Evolutionary conservation across 768 basidiomycete species (phyloP).

Genomic region (Rhizopogon vulgaris): DNA sequence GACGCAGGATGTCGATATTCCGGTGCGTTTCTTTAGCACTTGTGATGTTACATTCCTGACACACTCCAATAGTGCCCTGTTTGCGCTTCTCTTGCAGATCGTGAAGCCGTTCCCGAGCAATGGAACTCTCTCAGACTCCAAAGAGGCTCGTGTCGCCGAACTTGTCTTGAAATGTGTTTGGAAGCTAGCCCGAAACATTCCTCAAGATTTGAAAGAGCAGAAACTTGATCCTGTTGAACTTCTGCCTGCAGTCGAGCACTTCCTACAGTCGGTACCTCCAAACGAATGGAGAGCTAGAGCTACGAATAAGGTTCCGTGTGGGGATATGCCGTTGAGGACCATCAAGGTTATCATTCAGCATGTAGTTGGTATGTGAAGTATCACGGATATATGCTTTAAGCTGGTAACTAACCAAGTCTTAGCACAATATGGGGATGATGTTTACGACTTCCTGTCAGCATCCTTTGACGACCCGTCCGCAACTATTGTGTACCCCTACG

Average conservation of each 20-base stretch:
- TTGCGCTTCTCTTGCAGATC: constrained; percentile 75
- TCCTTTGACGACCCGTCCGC: constrained; percentile 96
- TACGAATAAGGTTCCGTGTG: constrained; percentile 86
- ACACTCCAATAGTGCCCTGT: constrained; percentile 41
- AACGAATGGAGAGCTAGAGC: constrained; percentile 95
- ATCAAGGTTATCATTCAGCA: constrained; percentile 99
- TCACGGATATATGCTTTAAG: background rate
- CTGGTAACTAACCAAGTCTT: constrained; percentile 8
- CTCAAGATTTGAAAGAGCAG: constrained; percentile 79
- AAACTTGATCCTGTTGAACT: constrained; percentile 83
- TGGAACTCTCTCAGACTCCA: constrained; percentile 66
- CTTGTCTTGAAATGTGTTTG: constrained; percentile 94
- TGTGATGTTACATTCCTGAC: constrained; percentile 6
- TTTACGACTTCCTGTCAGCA: constrained; percentile 84
- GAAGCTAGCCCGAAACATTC: constrained; percentile 94
- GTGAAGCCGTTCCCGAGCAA: constrained; percentile 78
- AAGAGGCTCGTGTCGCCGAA: constrained; percentile 86
- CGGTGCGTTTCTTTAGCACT: constrained; percentile 44
- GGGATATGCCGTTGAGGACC: constrained; percentile 95
- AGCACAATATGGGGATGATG: constrained; percentile 84
- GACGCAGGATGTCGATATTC: constrained; percentile 85
- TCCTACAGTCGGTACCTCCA: constrained; percentile 88
- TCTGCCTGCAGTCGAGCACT: constrained; percentile 89
- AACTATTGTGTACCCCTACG: constrained; percentile 95
- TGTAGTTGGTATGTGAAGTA: constrained; percentile 71